Evolutionary conservation across 2,329 filamentous ascomycete genomes (phyloP).

Genomic region (Helotiales sp.): DNA sequence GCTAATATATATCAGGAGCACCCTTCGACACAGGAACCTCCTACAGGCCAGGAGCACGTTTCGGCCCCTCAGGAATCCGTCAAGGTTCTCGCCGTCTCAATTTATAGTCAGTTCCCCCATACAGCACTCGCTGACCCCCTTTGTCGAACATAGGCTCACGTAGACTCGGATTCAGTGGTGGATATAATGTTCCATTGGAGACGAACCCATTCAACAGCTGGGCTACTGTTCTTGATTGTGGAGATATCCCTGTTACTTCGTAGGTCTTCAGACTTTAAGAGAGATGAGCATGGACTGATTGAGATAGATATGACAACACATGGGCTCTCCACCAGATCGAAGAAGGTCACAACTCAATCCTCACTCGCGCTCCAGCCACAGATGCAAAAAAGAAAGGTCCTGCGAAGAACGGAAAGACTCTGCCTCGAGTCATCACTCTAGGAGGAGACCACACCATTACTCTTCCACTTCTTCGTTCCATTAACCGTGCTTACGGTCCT

Average conservation of each 20-base stretch:
- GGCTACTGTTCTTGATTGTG: constrained; percentile 79
- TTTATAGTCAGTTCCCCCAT: constrained; percentile 67
- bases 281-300: neutral
- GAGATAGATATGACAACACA: constrained; percentile 71
- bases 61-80: constrained; percentile 81
- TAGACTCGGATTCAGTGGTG: constrained; percentile 60
- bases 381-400: constrained; percentile 66
- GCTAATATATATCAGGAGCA: constrained; percentile 51
- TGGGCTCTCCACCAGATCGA: constrained; percentile 84
- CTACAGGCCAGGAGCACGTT: constrained; percentile 80
- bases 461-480: constrained; percentile 57
- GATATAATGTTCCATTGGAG: constrained; percentile 79
- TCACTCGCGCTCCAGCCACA: constrained; percentile 70
- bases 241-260: constrained; percentile 83
- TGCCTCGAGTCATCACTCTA: constrained; percentile 79
- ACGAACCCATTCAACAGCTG: constrained; percentile 82
- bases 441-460: constrained; percentile 65
- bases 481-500: constrained; percentile 61
- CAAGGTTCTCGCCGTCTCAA: constrained; percentile 85
- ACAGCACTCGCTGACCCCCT: constrained; percentile 27
- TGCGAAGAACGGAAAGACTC: constrained; percentile 70
- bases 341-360: constrained; percentile 75
- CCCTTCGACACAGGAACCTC: constrained; percentile 87
- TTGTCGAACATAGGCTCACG: constrained; percentile 38
- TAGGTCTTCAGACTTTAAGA: constrained; percentile 44